These are phyloP conservation scores for Rhododendron williamsianum DNA, from an alignment of 148 eudicot species.

Conservation along the genomic window DNA sequence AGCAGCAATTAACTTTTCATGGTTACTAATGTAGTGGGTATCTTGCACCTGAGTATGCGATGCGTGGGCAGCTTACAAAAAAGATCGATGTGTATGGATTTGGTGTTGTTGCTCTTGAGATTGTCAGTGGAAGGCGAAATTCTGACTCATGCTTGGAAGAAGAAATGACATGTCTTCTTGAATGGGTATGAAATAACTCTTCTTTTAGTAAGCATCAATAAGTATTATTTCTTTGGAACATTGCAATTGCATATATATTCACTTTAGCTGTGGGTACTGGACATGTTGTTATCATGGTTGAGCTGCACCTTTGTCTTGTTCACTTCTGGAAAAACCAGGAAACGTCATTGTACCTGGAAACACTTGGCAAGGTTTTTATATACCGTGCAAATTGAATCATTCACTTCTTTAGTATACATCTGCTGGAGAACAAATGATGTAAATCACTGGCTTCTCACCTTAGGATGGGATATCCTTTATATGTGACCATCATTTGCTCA, in stretches of 20 bases:
- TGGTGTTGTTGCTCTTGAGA: conserved; percentile 79
- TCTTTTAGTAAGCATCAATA: conserved; percentile 1
- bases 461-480: too few relatives aligned
- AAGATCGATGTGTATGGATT: conserved; percentile 89
- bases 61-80: conserved; percentile 94
- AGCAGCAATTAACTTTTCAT: background rate
- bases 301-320: background rate
- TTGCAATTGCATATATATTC: background rate
- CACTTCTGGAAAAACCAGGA: background rate
- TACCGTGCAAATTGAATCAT: background rate
- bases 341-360: background rate
- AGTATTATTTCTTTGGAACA: background rate
- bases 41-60: conserved; percentile 94
- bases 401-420: background rate
- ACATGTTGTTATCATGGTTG: background rate
- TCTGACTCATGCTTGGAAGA: conserved; percentile 46
- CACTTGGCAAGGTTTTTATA: background rate
- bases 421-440: background rate
- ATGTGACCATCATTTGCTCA: too few relatives aligned
- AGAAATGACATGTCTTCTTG: conserved; percentile 70
- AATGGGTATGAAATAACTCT: conserved; percentile 51
- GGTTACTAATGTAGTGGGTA: conserved; percentile 51
- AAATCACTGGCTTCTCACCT: too few relatives aligned
- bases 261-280: background rate
- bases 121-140: conserved; percentile 76